phyloP scores from a whole-genome alignment of 352 stramenopile species.

The Blastocystis sp. region DNA sequence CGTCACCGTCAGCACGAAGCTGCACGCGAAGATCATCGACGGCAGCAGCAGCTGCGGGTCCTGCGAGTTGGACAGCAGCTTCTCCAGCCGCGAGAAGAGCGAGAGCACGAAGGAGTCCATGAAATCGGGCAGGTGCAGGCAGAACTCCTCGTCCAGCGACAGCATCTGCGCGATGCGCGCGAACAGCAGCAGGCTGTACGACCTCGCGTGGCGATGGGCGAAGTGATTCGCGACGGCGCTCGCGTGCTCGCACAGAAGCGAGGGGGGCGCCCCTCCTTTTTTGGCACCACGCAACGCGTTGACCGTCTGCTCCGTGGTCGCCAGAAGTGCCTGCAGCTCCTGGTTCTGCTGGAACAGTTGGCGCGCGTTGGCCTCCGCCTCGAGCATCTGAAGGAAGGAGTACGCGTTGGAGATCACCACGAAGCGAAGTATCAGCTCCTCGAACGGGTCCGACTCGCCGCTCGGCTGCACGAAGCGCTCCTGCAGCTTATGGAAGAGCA shows the following conservation, averaged over 20 bases:
- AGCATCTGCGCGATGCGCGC: constrained; percentile 19
- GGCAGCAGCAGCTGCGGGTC: neutral
- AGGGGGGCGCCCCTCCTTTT: neutral
- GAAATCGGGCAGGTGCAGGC: constrained; percentile 9
- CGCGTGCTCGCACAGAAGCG: neutral
- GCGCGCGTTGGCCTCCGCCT: neutral
- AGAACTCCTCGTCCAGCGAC: constrained; percentile 49
- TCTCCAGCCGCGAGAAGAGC: neutral
- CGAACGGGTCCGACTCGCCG: neutral
- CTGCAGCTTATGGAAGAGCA: constrained; percentile 3
- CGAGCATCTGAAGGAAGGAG: constrained; percentile 1
- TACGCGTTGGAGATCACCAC: constrained; percentile 1
- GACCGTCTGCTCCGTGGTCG: neutral
- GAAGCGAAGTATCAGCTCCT: neutral
- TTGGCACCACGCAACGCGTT: neutral
- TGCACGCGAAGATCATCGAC: neutral
- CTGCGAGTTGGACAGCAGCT: neutral
- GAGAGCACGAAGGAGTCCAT: constrained; percentile 23
- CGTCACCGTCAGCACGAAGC: constrained; percentile 25
- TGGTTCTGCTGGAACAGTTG: neutral
- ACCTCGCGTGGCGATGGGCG: neutral
- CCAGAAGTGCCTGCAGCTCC: neutral
- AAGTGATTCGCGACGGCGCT: neutral
- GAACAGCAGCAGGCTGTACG: constrained; percentile 10
- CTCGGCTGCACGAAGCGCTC: neutral